Evolutionary conservation across 75 land plant species (phyloP).

Genomic region (Pinus taeda): DNA sequence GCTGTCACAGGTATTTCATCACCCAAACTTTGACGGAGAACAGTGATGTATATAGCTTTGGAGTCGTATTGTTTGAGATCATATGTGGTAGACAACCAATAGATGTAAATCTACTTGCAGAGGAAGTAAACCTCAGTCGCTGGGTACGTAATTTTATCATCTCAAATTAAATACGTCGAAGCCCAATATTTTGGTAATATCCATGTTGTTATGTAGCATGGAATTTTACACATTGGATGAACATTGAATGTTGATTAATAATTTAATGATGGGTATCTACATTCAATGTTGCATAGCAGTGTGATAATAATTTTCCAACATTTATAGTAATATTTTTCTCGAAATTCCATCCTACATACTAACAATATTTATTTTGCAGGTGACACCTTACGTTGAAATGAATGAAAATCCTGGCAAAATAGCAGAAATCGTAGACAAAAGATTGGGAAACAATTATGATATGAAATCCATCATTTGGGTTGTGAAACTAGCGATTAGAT

Average conservation of each 20-base stretch:
- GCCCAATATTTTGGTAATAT: no score
- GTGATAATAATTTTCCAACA: no score
- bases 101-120: not conserved
- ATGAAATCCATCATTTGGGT: not conserved
- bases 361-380: not conserved
- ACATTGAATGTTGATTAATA: no score
- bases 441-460: not conserved
- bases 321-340: no score
- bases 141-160: not conserved
- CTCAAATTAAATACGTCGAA: not conserved
- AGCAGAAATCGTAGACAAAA: not conserved
- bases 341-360: not conserved
- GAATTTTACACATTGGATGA: no score
- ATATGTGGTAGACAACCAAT: constrained; percentile 3
- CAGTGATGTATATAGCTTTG: constrained; percentile 15
- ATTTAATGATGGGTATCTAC: no score
- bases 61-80: constrained; percentile 1
- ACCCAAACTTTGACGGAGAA: constrained; percentile 3
- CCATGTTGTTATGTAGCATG: no score
- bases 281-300: no score
- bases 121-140: not conserved
- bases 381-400: not conserved
- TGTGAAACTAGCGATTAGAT: not conserved
- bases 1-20: not conserved
- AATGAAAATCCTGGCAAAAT: not conserved